phyloP scores from a whole-genome alignment of 768 basidiomycete species.

The Pleurotus ostreatus region DNA sequence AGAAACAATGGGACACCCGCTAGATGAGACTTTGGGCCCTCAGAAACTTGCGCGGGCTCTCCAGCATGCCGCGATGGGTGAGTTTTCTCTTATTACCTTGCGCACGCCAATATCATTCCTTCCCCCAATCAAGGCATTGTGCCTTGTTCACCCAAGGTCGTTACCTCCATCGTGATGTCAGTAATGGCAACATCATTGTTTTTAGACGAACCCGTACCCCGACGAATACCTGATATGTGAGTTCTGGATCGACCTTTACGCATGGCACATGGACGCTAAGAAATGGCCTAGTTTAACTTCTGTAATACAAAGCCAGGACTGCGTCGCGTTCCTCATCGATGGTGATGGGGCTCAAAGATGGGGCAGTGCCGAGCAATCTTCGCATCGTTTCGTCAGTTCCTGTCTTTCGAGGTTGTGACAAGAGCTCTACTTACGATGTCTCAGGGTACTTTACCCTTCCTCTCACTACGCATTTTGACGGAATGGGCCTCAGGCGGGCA shows the following conservation, averaged over 20 bases:
- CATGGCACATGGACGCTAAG: background rate
- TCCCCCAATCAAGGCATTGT: slow-evolving; percentile 2
- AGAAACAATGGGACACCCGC: background rate
- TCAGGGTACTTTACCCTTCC: slow-evolving; percentile 8
- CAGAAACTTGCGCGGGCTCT: background rate
- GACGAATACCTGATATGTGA: background rate
- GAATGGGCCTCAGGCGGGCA: background rate
- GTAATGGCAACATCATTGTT: slow-evolving; percentile 10
- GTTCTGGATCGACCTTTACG: background rate
- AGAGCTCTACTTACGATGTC: no score
- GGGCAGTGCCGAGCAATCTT: background rate
- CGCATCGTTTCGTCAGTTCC: background rate
- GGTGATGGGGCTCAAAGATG: slow-evolving; percentile 8
- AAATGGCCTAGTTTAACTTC: background rate
- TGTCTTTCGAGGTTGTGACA: no score
- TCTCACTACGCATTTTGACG: background rate
- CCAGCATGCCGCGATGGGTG: slow-evolving; percentile 8
- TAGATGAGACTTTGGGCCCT: background rate
- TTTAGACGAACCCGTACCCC: background rate
- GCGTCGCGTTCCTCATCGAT: slow-evolving; percentile 8
- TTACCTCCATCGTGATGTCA: slow-evolving; percentile 8
- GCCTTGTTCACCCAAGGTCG: background rate
- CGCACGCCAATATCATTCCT: background rate
- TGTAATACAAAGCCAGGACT: slow-evolving; percentile 1
- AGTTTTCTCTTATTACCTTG: background rate